A percentile compares a stretch with the other conserved stretches of the same genome.
Evolutionary conservation across 2,329 filamentous ascomycete genomes (phyloP).

Genomic region (Xylariaceae sp.): DNA sequence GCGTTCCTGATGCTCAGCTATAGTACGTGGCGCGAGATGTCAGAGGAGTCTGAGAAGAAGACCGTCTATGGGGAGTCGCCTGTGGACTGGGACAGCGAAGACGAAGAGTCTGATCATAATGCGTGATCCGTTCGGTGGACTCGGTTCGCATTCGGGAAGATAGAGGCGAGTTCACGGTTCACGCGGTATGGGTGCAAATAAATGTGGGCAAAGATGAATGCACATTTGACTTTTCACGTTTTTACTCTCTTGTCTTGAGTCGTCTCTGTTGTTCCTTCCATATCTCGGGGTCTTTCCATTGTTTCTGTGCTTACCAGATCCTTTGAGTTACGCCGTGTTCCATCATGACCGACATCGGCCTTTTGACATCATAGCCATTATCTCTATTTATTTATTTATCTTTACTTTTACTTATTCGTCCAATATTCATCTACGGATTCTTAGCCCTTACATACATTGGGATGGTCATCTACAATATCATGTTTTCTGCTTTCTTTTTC

Average conservation of each 20-base stretch:
- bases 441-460: background rate
- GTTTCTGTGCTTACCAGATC: background rate
- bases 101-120: slow-evolving; percentile 2
- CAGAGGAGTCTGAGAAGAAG: slow-evolving; percentile 43
- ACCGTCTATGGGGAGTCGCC: slow-evolving; percentile 7
- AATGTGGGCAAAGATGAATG: no score
- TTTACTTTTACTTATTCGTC: background rate
- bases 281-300: no score
- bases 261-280: background rate
- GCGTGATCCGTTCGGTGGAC: background rate
- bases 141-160: background rate
- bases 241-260: background rate
- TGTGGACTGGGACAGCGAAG: slow-evolving; percentile 16
- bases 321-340: background rate
- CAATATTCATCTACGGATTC: background rate
- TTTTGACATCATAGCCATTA: background rate
- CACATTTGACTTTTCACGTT: no score
- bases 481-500: no score
- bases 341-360: background rate
- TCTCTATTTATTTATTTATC: background rate
- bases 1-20: slow-evolving; percentile 85
- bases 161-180: background rate
- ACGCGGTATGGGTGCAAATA: background rate
- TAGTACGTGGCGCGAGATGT: slow-evolving; percentile 91
- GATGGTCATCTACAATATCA: no score